phyloP scores from a whole-genome alignment of 2,329 filamentous ascomycete genomes.

The Fusarium sp. region DNA sequence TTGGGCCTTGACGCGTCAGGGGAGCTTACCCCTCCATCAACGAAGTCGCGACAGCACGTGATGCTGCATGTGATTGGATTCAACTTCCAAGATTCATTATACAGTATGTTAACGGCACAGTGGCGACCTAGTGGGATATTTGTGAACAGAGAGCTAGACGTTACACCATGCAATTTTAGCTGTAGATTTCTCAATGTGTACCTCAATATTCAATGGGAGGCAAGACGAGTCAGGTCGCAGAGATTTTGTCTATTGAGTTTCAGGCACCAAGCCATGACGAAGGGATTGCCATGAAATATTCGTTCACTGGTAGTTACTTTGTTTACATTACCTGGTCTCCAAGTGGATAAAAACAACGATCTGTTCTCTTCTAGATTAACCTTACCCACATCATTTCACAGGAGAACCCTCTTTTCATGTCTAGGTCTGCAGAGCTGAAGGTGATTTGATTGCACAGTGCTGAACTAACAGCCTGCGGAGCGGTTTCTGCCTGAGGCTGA shows the following conservation, averaged over 20 bases:
- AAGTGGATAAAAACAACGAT: constrained; percentile 19
- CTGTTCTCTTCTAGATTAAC: constrained; percentile 10
- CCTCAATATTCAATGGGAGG: not conserved
- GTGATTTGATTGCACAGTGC: constrained; percentile 11
- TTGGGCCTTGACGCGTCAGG: constrained; percentile 20
- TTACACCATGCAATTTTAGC: not conserved
- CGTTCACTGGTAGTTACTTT: not conserved
- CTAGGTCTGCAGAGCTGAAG: not conserved
- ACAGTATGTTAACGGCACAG: not conserved
- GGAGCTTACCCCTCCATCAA: not conserved
- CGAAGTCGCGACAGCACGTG: constrained; percentile 43
- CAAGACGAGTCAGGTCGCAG: not conserved
- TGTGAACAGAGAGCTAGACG: not conserved
- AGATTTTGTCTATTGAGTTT: not conserved
- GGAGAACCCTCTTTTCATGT: constrained; percentile 10
- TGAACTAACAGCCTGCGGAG: not conserved
- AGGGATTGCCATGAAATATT: not conserved
- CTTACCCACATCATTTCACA: constrained; percentile 22
- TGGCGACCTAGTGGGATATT: constrained; percentile 2
- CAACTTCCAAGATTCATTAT: not conserved
- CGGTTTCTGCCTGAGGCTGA: constrained; percentile 42
- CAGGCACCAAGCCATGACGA: not conserved
- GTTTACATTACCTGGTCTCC: constrained; percentile 17
- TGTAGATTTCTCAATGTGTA: not conserved
- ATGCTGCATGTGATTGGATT: constrained; percentile 27